These are phyloP conservation scores for Lenzites betulinus DNA, from an alignment of 768 basidiomycete genomes.

Conservation along the genomic window DNA sequence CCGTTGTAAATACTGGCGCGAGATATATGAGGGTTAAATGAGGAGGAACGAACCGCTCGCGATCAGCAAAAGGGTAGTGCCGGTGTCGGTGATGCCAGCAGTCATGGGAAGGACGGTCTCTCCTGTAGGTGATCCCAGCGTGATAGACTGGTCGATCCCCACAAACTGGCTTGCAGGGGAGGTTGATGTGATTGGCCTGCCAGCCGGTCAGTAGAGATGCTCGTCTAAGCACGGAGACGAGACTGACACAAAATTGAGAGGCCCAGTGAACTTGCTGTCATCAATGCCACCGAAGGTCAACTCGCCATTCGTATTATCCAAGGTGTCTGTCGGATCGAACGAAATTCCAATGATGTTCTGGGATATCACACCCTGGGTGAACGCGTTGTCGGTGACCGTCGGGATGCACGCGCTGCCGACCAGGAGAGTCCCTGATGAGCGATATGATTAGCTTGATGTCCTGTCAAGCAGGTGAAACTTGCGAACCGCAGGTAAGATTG, in stretches of 20 bases:
- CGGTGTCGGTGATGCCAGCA: constrained; percentile 49
- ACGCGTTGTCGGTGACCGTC: constrained; percentile 40
- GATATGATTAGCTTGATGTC: background rate
- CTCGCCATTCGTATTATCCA: constrained; percentile 21
- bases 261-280: constrained; percentile 30
- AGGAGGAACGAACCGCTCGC: constrained; percentile 35
- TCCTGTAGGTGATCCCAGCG: constrained; percentile 19
- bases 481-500: constrained; percentile 32
- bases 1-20: too few species aligned
- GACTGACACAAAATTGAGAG: constrained; percentile 30
- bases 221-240: background rate
- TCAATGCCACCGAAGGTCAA: constrained; percentile 28
- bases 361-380: constrained; percentile 31
- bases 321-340: constrained; percentile 27
- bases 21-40: too few species aligned
- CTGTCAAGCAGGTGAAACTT: background rate
- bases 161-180: constrained; percentile 23
- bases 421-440: constrained; percentile 8
- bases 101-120: constrained; percentile 36
- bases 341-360: constrained; percentile 36
- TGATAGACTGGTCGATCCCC: constrained; percentile 31
- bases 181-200: constrained; percentile 25
- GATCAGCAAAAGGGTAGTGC: constrained; percentile 51
- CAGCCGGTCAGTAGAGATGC: background rate
- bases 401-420: constrained; percentile 25